phyloP scores from a whole-genome alignment of 2,329 filamentous ascomycete genomes.

The Pestalotiopsis sp. region DNA sequence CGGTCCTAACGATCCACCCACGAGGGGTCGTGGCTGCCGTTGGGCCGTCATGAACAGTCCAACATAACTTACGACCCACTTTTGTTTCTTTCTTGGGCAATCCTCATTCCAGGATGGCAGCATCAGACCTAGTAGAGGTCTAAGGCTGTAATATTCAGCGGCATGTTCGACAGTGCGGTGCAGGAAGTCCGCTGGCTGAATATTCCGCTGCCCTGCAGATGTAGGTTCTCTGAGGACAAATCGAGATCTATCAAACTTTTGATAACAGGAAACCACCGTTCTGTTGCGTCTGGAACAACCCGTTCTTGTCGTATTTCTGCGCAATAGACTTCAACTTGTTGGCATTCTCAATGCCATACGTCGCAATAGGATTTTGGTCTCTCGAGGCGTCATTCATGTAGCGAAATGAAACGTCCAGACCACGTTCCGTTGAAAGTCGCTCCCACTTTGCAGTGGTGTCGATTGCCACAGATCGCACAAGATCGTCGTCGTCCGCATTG shows the following conservation, averaged over 20 bases:
- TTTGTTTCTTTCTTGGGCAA: no score
- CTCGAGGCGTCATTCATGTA: slow-evolving; percentile 41
- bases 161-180: no score
- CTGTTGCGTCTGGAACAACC: slow-evolving; percentile 18
- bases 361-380: slow-evolving; percentile 36
- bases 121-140: no score
- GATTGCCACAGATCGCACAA: slow-evolving; percentile 24
- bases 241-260: neutral
- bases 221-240: no score
- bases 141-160: no score
- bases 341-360: slow-evolving; percentile 36
- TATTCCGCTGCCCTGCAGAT: no score
- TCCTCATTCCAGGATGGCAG: no score
- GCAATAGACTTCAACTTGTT: slow-evolving; percentile 24
- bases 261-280: slow-evolving; percentile 18
- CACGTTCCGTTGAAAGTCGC: slow-evolving; percentile 9
- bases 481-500: slow-evolving; percentile 25
- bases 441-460: slow-evolving; percentile 18
- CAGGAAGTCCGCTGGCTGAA: no score
- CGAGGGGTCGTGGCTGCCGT: no score
- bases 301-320: slow-evolving; percentile 26
- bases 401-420: slow-evolving; percentile 33
- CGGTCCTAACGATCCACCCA: no score
- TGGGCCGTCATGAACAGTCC: no score
- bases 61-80: no score